Conservation (phyloP, 768 basidiomycete genomes). For the Rhizopogon vesiculosus region DNA sequence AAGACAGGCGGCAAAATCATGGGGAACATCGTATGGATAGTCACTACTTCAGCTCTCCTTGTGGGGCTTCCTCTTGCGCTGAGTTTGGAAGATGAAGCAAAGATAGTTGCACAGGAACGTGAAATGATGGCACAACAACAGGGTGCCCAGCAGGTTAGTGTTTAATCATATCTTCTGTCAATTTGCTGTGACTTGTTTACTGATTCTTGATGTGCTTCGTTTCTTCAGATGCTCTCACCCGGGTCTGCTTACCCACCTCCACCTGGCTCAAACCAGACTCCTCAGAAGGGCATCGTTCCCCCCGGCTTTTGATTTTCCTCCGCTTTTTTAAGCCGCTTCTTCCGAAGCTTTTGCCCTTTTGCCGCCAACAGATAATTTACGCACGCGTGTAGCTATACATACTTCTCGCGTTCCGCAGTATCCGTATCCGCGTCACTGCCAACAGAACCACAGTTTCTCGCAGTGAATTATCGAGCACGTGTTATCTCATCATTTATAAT, state of each 20-base stretch:
- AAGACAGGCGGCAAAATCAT: slow-evolving; percentile 66
- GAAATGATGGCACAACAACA: slow-evolving; percentile 92
- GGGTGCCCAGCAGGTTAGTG: slow-evolving; percentile 81
- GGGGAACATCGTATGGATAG: slow-evolving; percentile 91
- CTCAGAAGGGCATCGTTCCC: slow-evolving; percentile 62
- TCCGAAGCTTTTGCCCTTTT: background rate
- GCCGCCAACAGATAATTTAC: slow-evolving; percentile 1
- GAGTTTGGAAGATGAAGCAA: slow-evolving; percentile 93
- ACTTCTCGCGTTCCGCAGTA: slow-evolving; percentile 12
- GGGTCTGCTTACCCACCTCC: slow-evolving; percentile 48
- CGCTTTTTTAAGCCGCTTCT: background rate
- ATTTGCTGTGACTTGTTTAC: slow-evolving; percentile 3
- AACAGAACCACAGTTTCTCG: slow-evolving; percentile 8
- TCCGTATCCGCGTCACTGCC: slow-evolving; percentile 5
- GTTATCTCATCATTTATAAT: slow-evolving; percentile 26
- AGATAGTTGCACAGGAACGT: slow-evolving; percentile 90
- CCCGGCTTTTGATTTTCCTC: slow-evolving; percentile 65
- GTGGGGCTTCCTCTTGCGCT: slow-evolving; percentile 92
- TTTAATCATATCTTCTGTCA: slow-evolving; percentile 1
- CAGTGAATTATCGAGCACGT: slow-evolving; percentile 10
- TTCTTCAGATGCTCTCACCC: slow-evolving; percentile 66
- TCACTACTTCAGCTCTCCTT: slow-evolving; percentile 90
- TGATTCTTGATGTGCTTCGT: slow-evolving; percentile 6
- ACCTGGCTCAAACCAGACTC: slow-evolving; percentile 33
- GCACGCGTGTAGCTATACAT: slow-evolving; percentile 11